Evolutionary conservation across 1,284 basidiomycete species (phyloP), one percentile per base, ranked within the genome.

Genomic region (Leccinum cinnamomeum): DNA sequence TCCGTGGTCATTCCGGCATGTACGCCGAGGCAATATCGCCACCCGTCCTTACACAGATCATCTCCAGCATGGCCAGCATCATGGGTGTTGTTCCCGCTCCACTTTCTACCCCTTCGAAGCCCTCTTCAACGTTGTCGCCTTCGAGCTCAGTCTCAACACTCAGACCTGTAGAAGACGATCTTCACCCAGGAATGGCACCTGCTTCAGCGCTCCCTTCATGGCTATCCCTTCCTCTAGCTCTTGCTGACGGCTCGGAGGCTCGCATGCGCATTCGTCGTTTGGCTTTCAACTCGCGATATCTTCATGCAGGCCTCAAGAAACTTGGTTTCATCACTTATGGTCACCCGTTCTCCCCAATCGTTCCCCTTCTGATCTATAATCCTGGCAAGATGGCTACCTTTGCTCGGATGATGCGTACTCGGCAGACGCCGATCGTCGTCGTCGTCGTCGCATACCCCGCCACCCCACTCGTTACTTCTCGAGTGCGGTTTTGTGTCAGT

Each of bases 281-380:
- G 25, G 95, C 95, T 0, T 99, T 99, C 86, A 99, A 98, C 80
- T 84, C 93, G 25, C 88, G 95, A 12, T 99, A 98, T 79, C 88
- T 99, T 58, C 90, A 91, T 65, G 86, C 85, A 7, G 97, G 91
- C 5, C 83, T 99, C 60, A 83, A 87, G 69, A 97, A 95, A 76
- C 87, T 99, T 46, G 97, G 97, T 0, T 99, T 99, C 82, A 97
- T 99, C 80, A 92, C 94, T 8, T 98, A 96, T 71, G 95, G 97
- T 1, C 89, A 94, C 77, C 86, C 89, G 58, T 90, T 95, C 71
- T 95, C 92, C 25, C 96, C 97, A 3, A 95, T 99, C 68, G 90
- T 98, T 3, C 97, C 97, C 0, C 81, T 98, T 53, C 82, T 99
- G 62, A 82, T 99, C 46, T 99, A 95, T 84, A 88, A 95, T 74